Base-by-base conservation (phyloP, 306 rosid genomes). In the Bauhinia variegata region DNA sequence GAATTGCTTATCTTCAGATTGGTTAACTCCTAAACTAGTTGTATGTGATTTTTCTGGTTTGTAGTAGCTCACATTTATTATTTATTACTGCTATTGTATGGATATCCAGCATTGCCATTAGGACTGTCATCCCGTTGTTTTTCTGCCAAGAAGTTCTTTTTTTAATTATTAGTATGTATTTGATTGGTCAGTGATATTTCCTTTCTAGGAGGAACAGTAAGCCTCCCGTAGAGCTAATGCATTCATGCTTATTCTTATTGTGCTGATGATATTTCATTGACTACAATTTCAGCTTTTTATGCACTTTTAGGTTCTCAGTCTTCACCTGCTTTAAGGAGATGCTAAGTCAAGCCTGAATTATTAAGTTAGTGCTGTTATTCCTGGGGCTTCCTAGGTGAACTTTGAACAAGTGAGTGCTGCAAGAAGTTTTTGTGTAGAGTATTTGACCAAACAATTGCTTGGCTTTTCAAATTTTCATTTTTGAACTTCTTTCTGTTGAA, bases 321-420 rank as follows among this genome's bases (percentile, higher is more conserved):
- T 66, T 54, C 34, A 70, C 31, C 64, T 69, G 60, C 65, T 19
- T 65, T 44, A 12, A 36, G 51, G 42, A 9, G 67, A 46, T 56
- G 60, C 37, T 54, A 41, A 65, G 53, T 59, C 78, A 54, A 60
- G 74, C 67, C 39, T 33, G 68, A 9, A 36, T 23, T 36, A 47
- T 71, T 73, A 46, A 48, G 48, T 74, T 30, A 47, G 52, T 9
- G 38, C 65, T 42, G 48, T 58, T 59, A 42, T 54, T 43, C 56
- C 37, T 12, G 23, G 59, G 75, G 54, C 41, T 63, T 66, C 34
- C 23, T 65, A 19, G 50, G 46, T 57, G 70, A 60, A 68, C 47
- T 43, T 63, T 63, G 62, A 65, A 59, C 17, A 60, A 50, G 65
- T 63, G 60, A 39, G 73, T 72, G 76, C n/a, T 71, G 85, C 67